phyloP scores from a whole-genome alignment of 106 monocot genomes.

The Dactylorhiza incarnata region DNA sequence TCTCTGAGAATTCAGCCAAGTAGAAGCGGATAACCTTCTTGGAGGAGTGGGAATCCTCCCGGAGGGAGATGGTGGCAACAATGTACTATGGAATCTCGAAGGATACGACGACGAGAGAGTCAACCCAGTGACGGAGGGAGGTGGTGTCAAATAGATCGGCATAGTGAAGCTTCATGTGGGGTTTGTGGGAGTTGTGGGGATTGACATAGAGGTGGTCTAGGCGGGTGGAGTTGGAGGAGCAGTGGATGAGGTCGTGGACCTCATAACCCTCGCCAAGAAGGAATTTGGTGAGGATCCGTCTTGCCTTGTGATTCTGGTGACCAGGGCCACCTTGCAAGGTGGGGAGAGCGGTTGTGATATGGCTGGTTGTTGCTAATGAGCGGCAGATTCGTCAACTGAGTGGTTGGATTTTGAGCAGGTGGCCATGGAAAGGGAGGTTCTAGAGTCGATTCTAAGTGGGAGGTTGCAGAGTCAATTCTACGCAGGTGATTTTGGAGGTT shows the following conservation, averaged over 20 bases:
- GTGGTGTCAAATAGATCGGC: slow-evolving; percentile 95
- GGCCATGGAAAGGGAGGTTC: background rate
- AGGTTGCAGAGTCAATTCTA: no score
- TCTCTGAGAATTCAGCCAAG: slow-evolving; percentile 94
- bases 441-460: no score
- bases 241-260: slow-evolving; percentile 93
- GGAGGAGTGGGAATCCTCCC: slow-evolving; percentile 75
- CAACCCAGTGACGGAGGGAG: slow-evolving; percentile 92
- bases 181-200: slow-evolving; percentile 75
- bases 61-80: slow-evolving; percentile 80
- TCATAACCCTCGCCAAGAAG: slow-evolving; percentile 78
- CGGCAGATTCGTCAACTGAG: background rate
- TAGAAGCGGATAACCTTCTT: slow-evolving; percentile 59
- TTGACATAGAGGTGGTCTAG: slow-evolving; percentile 91
- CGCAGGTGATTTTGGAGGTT: no score
- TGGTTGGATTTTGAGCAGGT: background rate
- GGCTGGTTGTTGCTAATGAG: background rate
- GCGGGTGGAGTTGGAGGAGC: slow-evolving; percentile 91
- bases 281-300: slow-evolving; percentile 92
- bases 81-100: slow-evolving; percentile 99
- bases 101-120: slow-evolving; percentile 82
- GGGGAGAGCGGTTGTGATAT: slow-evolving; percentile 25
- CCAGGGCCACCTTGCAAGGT: slow-evolving; percentile 63
- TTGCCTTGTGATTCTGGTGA: slow-evolving; percentile 94
- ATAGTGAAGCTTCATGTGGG: slow-evolving; percentile 94